Base-by-base conservation (phyloP, 805 yeast species). In the Metahyphopichia silvanorum region DNA sequence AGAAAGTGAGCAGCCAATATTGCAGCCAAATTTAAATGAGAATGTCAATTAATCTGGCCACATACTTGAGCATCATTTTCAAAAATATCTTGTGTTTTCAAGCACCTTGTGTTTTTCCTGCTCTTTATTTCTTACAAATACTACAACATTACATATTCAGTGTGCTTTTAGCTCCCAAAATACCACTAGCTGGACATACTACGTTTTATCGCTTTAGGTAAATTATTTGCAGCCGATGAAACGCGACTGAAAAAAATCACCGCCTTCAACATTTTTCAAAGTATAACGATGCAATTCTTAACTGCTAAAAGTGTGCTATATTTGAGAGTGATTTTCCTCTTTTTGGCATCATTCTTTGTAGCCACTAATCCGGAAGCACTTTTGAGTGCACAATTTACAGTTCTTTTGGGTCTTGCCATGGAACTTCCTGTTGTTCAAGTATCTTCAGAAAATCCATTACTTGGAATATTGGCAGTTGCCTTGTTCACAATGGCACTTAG, bases 341-440 rank as follows among this genome's bases (percentile, higher is more conserved):
- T 69, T 13, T 51, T 67, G 5, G 39, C 72, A 2, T 52, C 80
- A 2, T 77, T 66, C 47, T 58, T 59, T 34, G 52, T 77, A 24
- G 51, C 71, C 33, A 76, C 69, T 38, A 72, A 73, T 47, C 75
- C 81, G 2, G 47, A 56, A n/a, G 33, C 47, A 4, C 40, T 79
- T 14, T 43, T 71, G 14, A 64, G 63, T 11, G 60, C 74, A 29
- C 69, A 75, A 16, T 67, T 76, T 31, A 57, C 71, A 9, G 32
- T 75, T n/a, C 62, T 78, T 8, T 53, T 79, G 27, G 77, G 82
- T 1, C 73, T 73, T 44, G 80, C 86, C 5, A 74, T 79, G 83
- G 54, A 68, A 33, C 55, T 78, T 34, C 64, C 65, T 18, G 42
- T 52, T 21, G 51, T 53, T 26, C 49, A 48, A 15, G 51, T 55